These are phyloP conservation scores for Trichomonas vaginalis DNA, from an alignment of 208 protist species.

Conservation along the genomic window DNA sequence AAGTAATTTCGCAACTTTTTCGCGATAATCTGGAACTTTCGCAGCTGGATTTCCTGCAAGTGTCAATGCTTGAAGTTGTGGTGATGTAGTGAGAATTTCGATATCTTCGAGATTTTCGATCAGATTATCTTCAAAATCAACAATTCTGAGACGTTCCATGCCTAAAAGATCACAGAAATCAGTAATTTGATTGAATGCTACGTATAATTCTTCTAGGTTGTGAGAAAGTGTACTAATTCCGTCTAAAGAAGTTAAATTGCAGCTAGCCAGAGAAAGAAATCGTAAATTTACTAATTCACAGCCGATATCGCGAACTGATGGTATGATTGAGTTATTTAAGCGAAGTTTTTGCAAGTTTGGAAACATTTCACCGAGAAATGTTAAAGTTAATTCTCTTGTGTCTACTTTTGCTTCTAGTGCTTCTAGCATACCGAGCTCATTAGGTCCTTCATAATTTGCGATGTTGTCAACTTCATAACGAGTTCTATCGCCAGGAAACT, in stretches of 20 bases:
- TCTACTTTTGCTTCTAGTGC: not conserved
- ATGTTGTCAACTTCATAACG: too few relatives aligned
- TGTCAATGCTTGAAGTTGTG: not conserved
- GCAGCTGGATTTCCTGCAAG: not conserved
- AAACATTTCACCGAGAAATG: not conserved
- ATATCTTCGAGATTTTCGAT: not conserved
- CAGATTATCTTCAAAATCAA: not conserved
- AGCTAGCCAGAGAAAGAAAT: not conserved
- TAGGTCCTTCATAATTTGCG: not conserved
- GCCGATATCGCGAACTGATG: not conserved
- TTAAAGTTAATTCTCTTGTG: not conserved
- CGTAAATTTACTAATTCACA: not conserved
- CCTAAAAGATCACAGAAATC: not conserved
- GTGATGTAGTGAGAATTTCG: not conserved
- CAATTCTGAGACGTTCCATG: not conserved
- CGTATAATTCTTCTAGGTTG: not conserved
- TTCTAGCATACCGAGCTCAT: not conserved
- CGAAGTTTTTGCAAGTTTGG: conserved; percentile 4
- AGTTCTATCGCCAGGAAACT: too few relatives aligned
- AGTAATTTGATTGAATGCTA: not conserved
- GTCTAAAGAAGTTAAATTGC: not conserved
- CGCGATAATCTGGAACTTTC: not conserved
- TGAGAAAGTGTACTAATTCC: not conserved
- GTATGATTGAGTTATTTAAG: not conserved
- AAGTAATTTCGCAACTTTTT: conserved; percentile 2